Evolutionary conservation across 345 rosid species (phyloP).

Genomic region (Gossypium thurberi): DNA sequence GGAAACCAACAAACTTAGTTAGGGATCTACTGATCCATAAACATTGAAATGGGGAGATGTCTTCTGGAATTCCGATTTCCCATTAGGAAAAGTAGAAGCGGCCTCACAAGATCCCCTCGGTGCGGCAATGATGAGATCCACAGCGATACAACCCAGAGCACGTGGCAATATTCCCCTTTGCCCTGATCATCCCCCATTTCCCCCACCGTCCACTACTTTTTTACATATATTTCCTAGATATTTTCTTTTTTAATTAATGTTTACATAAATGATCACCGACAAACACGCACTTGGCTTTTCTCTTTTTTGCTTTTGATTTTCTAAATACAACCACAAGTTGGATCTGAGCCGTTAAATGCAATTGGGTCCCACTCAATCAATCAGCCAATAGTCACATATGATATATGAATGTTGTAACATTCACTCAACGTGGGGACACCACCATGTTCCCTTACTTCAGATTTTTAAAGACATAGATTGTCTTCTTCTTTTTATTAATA

Average conservation of each 20-base stretch:
- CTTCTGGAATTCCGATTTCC: no score
- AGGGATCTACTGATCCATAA: no score
- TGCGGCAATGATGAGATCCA: neutral
- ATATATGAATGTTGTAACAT: no score
- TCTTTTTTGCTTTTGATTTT: fast-evolving
- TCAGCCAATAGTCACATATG: neutral
- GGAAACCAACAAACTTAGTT: no score
- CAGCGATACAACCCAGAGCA: neutral
- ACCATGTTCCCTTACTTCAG: no score
- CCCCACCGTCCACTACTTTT: neutral
- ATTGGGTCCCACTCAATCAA: neutral
- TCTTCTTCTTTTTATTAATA: no score
- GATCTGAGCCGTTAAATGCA: neutral
- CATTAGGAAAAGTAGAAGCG: neutral
- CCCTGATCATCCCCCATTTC: no score
- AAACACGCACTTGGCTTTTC: neutral
- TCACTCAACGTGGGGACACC: no score
- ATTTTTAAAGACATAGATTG: no score
- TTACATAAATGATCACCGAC: neutral
- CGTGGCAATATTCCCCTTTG: neutral
- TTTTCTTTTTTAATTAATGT: neutral
- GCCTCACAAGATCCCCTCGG: neutral
- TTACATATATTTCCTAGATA: no score
- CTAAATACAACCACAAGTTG: neutral
- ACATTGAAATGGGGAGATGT: no score